phyloP scores from a whole-genome alignment of 2,329 filamentous ascomycete species.

The Didymella arachidicola region DNA sequence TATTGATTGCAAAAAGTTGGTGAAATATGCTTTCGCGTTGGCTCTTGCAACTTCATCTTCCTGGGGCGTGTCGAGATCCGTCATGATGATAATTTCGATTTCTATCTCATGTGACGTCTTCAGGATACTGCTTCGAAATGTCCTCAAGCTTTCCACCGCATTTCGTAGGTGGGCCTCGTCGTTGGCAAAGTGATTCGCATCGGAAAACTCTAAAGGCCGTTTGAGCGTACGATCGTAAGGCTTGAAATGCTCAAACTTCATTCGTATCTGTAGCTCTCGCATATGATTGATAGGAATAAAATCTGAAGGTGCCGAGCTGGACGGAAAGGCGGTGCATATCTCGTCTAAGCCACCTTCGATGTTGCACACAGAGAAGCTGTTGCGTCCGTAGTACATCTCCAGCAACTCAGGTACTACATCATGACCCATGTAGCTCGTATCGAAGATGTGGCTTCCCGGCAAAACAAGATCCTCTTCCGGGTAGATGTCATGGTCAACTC shows the following conservation, averaged over 20 bases:
- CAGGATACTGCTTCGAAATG: conserved; percentile 1
- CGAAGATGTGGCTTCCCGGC: conserved; percentile 32
- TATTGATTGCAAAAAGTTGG: conserved; percentile 29
- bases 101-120: conserved; percentile 11
- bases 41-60: no score
- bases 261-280: conserved; percentile 31
- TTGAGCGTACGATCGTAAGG: not conserved
- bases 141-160: conserved; percentile 6
- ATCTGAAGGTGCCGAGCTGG: not conserved
- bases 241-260: conserved; percentile 35
- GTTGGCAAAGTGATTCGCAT: not conserved
- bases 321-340: conserved; percentile 12
- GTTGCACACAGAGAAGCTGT: conserved; percentile 37
- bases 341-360: conserved; percentile 25
- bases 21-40: not conserved
- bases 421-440: conserved; percentile 29
- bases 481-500: conserved; percentile 30
- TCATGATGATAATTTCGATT: conserved; percentile 36
- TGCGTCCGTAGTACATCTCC: conserved; percentile 30
- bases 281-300: conserved; percentile 27
- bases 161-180: not conserved
- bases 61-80: not conserved
- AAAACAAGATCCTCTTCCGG: conserved; percentile 29
- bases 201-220: not conserved
- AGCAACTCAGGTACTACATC: conserved; percentile 24